A percentile compares a stretch with the other conserved stretches of the same genome.
Evolutionary conservation across 305 asterid species (phyloP).

Genomic region (Withania somnifera): DNA sequence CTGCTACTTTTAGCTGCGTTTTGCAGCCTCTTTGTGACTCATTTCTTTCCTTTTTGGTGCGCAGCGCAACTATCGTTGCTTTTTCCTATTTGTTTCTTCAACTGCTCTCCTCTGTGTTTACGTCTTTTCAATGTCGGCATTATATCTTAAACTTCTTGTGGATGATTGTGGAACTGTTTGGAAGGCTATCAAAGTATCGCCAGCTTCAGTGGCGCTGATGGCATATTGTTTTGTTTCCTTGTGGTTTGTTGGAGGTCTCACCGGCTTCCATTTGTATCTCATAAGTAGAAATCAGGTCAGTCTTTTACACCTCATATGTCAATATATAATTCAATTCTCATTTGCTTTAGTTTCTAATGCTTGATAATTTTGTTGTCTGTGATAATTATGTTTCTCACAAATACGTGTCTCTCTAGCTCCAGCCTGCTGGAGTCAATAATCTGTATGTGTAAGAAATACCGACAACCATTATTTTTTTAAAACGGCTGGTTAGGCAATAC

Average conservation of each 20-base stretch:
- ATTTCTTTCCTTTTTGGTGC: conserved; percentile 3
- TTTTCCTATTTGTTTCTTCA: conserved; percentile 31
- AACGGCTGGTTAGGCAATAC: too few relatives aligned
- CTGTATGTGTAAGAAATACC: too few relatives aligned
- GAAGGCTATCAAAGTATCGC: conserved; percentile 33
- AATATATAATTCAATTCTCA: background rate
- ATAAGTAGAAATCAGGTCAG: conserved; percentile 33
- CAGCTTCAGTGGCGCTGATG: conserved; percentile 28
- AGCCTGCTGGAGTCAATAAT: too few relatives aligned
- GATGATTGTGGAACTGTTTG: conserved; percentile 24
- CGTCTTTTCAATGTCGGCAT: conserved; percentile 29
- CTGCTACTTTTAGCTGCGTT: background rate
- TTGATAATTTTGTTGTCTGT: background rate
- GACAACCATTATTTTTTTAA: too few relatives aligned
- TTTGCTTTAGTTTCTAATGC: background rate
- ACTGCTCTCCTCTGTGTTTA: conserved; percentile 30
- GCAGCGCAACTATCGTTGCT: conserved; percentile 41
- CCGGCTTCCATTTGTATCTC: conserved; percentile 40
- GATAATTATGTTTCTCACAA: background rate
- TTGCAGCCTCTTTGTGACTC: background rate
- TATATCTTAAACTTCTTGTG: conserved; percentile 26
- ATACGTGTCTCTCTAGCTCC: background rate
- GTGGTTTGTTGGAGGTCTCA: conserved; percentile 46
- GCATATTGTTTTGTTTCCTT: conserved; percentile 29
- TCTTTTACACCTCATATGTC: background rate